Conservation (phyloP, 208 protist genomes). For the Acanthamoeba lenticulata region DNA sequence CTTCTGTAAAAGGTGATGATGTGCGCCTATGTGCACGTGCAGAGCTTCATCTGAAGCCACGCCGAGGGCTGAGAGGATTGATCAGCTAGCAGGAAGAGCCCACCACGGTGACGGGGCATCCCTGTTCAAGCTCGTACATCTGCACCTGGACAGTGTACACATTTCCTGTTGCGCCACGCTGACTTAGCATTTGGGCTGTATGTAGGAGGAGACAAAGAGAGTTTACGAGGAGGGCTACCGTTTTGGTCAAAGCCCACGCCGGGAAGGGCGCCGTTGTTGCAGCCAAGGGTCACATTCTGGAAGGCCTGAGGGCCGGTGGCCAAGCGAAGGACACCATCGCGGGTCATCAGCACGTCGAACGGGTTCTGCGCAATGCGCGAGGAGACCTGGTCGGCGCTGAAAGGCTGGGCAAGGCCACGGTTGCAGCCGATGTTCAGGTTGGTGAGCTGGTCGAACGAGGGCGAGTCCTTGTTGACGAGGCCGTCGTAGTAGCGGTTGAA, state of each 20-base stretch:
- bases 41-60: too few relatives aligned
- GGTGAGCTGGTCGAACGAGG: neutral
- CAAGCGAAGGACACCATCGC: neutral
- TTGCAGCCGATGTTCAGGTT: neutral
- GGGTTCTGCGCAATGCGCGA: neutral
- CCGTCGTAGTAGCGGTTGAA: conserved; percentile 13
- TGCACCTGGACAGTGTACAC: neutral
- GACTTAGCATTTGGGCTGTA: too few relatives aligned
- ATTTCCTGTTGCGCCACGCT: neutral
- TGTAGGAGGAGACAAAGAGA: too few relatives aligned
- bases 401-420: neutral
- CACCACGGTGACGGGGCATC: neutral
- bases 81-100: neutral
- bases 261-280: neutral
- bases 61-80: too few relatives aligned
- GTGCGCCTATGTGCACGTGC: too few relatives aligned
- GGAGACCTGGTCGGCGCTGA: neutral
- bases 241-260: neutral
- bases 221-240: too few relatives aligned
- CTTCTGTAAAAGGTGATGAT: too few relatives aligned
- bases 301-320: neutral
- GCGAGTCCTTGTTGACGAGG: neutral
- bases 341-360: neutral
- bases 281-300: neutral
- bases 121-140: neutral